Evolutionary conservation across 2,329 filamentous ascomycete genomes (phyloP).

Genomic region (Amauroascus verrucosus): DNA sequence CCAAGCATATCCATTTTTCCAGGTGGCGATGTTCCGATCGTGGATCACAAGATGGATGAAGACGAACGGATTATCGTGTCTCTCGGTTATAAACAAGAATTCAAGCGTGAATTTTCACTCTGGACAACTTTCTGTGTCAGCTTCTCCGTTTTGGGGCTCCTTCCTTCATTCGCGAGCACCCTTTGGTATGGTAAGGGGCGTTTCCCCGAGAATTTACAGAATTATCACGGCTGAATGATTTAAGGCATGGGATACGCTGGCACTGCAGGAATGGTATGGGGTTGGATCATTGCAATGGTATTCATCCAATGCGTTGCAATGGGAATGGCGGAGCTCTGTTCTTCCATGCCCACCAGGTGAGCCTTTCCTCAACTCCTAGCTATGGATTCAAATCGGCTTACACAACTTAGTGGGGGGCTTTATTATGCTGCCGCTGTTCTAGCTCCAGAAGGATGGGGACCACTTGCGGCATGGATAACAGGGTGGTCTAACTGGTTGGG

Average conservation of each 20-base stretch:
- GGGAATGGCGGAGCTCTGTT: slow-evolving; percentile 61
- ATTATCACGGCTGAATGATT: slow-evolving; percentile 4
- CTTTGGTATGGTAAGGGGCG: slow-evolving; percentile 52
- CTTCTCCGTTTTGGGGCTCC: slow-evolving; percentile 60
- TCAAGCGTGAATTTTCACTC: slow-evolving; percentile 60
- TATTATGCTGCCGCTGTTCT: slow-evolving; percentile 66
- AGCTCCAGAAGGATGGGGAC: slow-evolving; percentile 55
- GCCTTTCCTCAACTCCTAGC: neutral
- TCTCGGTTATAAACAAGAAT: slow-evolving; percentile 49
- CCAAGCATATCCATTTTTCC: slow-evolving; percentile 29
- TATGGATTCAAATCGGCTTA: neutral
- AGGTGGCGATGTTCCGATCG: slow-evolving; percentile 30
- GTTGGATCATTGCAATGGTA: slow-evolving; percentile 62
- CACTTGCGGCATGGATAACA: slow-evolving; percentile 57
- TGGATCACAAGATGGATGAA: slow-evolving; percentile 28
- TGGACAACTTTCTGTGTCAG: slow-evolving; percentile 67
- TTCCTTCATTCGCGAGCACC: slow-evolving; percentile 62
- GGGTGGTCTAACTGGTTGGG: slow-evolving; percentile 62
- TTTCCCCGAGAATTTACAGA: slow-evolving; percentile 21
- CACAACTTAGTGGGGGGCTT: slow-evolving; percentile 47
- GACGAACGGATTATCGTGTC: slow-evolving; percentile 37
- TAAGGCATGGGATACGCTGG: slow-evolving; percentile 45
- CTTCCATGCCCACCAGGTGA: slow-evolving; percentile 58
- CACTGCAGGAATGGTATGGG: slow-evolving; percentile 61
- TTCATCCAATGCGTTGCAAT: slow-evolving; percentile 62